Evolutionary conservation across 2,329 filamentous ascomycete genomes (phyloP), one percentile per base, ranked within the genome.

Genomic region (Cryphonectria japonica): DNA sequence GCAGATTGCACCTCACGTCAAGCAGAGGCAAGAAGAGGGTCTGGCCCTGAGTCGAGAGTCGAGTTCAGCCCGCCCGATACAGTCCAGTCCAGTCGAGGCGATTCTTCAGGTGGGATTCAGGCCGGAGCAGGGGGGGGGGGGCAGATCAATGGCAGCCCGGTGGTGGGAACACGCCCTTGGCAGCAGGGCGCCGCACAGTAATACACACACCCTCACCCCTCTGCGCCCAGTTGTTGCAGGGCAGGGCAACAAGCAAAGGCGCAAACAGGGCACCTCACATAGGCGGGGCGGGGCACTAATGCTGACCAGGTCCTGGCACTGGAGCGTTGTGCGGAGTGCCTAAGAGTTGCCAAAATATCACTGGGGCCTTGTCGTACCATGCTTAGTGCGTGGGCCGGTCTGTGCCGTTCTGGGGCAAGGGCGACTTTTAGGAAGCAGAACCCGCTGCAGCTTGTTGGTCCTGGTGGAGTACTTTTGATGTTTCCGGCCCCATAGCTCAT

Each of bases 371-470:
- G 52, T 29, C 9, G 52, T 29, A 57, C 26, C 54, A 57, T 32
- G 54, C 26, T 32, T 57, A 32, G 54, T 32, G n/a, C 19, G 32
- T 62, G 60, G 32, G 37, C 32, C 32, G 19, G 32, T 34, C 60
- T 62, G 60, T 37, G 14, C 60, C 60, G 60, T n/a, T 62, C 60
- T 39, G 60, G 60, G 32, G 32, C 34, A 62, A 62, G 60, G 34
- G 19, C 37, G 60, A 22, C 34, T 13, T 39, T 7, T 41, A 62
- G 60, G 60, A 62, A 62, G 32, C 60, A 62, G 37, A 37, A 41
- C 60, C 60, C 60, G 60, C 60, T 62, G 37, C 60, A 62, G 60
- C 60, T 39, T n/a, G 60, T 11, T 37, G 60, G 37, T 62, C 26
- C 54, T 32, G 54, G 54, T 57, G 54, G 54, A 8, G 26, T 29